These are phyloP conservation scores for Blastocystis sp. DNA, from an alignment of 352 stramenopile species.

Conservation along the genomic window DNA sequence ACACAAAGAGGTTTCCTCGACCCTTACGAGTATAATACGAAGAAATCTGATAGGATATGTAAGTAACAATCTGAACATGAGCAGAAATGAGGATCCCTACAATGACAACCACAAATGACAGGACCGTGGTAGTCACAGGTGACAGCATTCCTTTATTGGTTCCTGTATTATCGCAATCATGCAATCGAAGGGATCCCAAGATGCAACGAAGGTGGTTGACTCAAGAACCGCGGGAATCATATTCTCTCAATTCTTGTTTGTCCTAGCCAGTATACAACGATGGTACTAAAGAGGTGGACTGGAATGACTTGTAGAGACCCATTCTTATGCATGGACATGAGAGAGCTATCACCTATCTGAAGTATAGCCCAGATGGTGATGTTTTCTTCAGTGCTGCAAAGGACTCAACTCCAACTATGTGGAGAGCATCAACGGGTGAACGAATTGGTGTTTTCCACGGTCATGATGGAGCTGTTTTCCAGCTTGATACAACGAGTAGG, in stretches of 20 bases:
- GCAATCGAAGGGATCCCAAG: too few species aligned
- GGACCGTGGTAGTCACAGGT: not conserved
- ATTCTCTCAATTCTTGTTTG: not conserved
- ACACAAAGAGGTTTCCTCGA: not conserved
- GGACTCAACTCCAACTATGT: constrained; percentile 83
- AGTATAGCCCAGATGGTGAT: constrained; percentile 97
- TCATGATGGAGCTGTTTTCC: constrained; percentile 90
- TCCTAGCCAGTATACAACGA: not conserved
- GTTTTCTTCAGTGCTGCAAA: constrained; percentile 83
- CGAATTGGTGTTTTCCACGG: constrained; percentile 89
- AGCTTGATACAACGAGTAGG: constrained; percentile 77
- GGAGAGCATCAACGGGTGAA: constrained; percentile 89
- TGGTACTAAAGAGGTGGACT: not conserved
- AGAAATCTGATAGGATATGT: constrained; percentile 19
- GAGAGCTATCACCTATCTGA: constrained; percentile 90
- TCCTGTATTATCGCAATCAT: not conserved
- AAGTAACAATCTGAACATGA: not conserved
- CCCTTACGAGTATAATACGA: constrained; percentile 27
- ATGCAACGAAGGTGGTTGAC: too few species aligned
- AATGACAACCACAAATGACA: constrained; percentile 49
- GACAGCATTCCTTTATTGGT: not conserved
- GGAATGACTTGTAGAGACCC: constrained; percentile 68
- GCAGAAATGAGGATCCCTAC: not conserved
- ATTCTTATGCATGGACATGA: constrained; percentile 97
- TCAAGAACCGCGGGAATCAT: too few species aligned